phyloP scores from a whole-genome alignment of 1,139 yeast species.

The Arxiozyma bovina region DNA sequence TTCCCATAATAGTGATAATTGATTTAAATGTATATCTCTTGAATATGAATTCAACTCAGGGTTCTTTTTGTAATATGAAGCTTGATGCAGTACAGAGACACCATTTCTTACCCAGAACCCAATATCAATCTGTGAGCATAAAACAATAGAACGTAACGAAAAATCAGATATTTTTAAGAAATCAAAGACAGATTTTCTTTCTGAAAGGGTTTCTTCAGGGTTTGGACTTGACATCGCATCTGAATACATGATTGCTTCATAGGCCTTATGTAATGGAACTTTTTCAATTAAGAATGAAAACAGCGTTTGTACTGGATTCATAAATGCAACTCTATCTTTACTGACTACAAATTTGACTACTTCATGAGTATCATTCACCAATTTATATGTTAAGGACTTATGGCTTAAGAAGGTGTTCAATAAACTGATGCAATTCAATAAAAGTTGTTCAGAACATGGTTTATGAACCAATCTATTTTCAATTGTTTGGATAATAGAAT shows the following conservation, averaged over 20 bases:
- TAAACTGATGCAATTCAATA: slow-evolving; percentile 33
- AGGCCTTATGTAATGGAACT: slow-evolving; percentile 18
- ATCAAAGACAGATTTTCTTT: slow-evolving; percentile 32
- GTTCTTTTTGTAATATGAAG: slow-evolving; percentile 32
- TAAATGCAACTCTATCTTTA: slow-evolving; percentile 42
- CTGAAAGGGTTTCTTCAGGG: slow-evolving; percentile 1
- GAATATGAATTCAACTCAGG: slow-evolving; percentile 32
- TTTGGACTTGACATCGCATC: slow-evolving; percentile 11
- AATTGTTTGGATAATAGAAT: slow-evolving; percentile 39
- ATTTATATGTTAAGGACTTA: slow-evolving; percentile 20
- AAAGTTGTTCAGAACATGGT: slow-evolving; percentile 19
- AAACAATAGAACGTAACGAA: slow-evolving; percentile 50
- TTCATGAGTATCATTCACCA: slow-evolving; percentile 22
- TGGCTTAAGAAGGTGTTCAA: slow-evolving; percentile 29
- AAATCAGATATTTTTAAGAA: slow-evolving; percentile 45
- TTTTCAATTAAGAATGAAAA: slow-evolving; percentile 30
- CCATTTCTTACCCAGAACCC: slow-evolving; percentile 67
- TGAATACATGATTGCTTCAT: slow-evolving; percentile 11
- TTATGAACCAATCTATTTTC: slow-evolving; percentile 33
- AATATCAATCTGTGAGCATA: slow-evolving; percentile 45
- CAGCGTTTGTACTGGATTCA: slow-evolving; percentile 52
- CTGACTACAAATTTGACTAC: slow-evolving; percentile 39
- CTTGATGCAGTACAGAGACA: slow-evolving; percentile 43
- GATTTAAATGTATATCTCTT: slow-evolving; percentile 53
- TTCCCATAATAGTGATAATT: slow-evolving; percentile 42